A percentile compares a stretch with the other conserved stretches of the same genome.
Conservation (phyloP, 768 basidiomycete species). For the Auricularia heimuer region DNA sequence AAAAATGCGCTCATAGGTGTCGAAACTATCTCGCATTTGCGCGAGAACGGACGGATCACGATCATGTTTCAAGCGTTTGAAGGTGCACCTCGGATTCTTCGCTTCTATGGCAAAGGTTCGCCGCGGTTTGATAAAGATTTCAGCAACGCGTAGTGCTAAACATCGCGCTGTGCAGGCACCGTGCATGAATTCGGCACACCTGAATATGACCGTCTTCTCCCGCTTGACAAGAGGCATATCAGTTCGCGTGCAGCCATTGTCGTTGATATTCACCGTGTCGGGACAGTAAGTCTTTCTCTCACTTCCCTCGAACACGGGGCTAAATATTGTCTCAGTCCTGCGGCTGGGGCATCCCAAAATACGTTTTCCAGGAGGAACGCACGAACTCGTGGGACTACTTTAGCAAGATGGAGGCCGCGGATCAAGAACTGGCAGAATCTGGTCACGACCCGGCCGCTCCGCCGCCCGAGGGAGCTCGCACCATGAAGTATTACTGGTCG, state of each 20-base stretch:
- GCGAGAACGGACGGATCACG: conserved; percentile 54
- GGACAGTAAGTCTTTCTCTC: conserved; percentile 24
- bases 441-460: conserved; percentile 7
- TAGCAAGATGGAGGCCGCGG: conserved; percentile 33
- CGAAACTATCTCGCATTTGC: conserved; percentile 31
- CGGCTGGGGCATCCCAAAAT: conserved; percentile 55
- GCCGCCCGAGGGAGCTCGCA: conserved; percentile 1
- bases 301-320: neutral
- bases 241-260: conserved; percentile 55
- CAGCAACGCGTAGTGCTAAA: too few relatives aligned
- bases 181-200: conserved; percentile 54
- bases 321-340: conserved; percentile 43
- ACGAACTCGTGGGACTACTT: conserved; percentile 39
- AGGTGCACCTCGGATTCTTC: conserved; percentile 47
- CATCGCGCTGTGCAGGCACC: conserved; percentile 29
- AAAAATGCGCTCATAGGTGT: conserved; percentile 25
- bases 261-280: conserved; percentile 52
- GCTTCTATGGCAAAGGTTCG: conserved; percentile 49
- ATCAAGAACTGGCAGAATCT: conserved; percentile 19
- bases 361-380: conserved; percentile 46
- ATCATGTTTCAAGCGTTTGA: conserved; percentile 54
- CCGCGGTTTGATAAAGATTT: too few relatives aligned
- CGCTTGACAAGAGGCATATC: conserved; percentile 34
- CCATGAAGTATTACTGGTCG: conserved; percentile 46
- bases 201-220: conserved; percentile 46